A percentile compares a stretch with the other conserved stretches of the same genome.
These are phyloP conservation scores for Suhomyces chickasaworum DNA, from an alignment of 1,139 yeast species.

Conservation along the genomic window DNA sequence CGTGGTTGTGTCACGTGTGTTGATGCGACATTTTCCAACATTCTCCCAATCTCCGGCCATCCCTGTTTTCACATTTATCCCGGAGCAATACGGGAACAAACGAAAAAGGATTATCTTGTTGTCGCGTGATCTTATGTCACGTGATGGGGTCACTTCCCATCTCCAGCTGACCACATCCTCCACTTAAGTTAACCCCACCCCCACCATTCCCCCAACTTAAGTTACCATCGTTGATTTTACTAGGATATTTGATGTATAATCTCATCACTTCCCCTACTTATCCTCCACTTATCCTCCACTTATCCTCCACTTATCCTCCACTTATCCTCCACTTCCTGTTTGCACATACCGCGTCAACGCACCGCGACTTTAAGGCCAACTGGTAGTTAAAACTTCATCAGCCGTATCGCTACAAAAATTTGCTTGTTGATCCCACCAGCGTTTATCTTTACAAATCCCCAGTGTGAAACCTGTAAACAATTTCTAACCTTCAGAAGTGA, in stretches of 20 bases:
- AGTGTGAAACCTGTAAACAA: neutral
- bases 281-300: too few relatives aligned
- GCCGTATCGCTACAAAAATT: neutral
- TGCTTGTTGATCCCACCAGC: neutral
- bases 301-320: neutral
- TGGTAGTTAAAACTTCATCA: neutral
- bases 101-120: too few relatives aligned
- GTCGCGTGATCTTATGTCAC: too few relatives aligned
- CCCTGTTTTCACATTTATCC: neutral
- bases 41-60: neutral
- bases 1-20: slow-evolving; percentile 2
- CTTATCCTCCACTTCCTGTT: neutral
- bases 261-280: too few relatives aligned
- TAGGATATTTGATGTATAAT: too few relatives aligned
- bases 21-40: too few relatives aligned
- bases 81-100: neutral
- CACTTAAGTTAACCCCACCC: too few relatives aligned
- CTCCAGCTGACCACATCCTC: neutral
- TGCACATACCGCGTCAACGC: slow-evolving; percentile 1
- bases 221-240: too few relatives aligned
- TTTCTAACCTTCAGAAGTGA: neutral
- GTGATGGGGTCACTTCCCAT: too few relatives aligned
- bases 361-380: slow-evolving; percentile 1
- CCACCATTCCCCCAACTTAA: too few relatives aligned
- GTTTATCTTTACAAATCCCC: neutral